Evolutionary conservation across 1,284 basidiomycete genomes (phyloP).

Genomic region (Mycosarcoma maydis): DNA sequence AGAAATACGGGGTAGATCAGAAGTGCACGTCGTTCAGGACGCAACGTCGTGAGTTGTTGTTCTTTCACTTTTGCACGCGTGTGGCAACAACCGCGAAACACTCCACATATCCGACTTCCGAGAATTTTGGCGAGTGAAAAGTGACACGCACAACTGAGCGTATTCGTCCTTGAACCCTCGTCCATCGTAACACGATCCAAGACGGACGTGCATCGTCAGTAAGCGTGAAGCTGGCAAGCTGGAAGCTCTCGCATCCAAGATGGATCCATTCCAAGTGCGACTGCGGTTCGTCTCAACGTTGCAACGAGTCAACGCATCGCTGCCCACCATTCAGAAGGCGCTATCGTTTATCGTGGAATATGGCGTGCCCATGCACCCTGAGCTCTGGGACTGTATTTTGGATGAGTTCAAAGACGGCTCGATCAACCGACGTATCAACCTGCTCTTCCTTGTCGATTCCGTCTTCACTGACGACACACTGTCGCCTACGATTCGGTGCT

Average conservation of each 20-base stretch:
- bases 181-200: no score
- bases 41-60: no score
- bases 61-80: background rate
- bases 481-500: constrained; percentile 17
- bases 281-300: constrained; percentile 63
- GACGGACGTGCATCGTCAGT: no score
- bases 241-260: background rate
- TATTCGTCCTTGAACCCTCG: background rate
- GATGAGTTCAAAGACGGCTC: constrained; percentile 85
- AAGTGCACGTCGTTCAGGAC: no score
- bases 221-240: no score
- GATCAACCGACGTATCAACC: constrained; percentile 89
- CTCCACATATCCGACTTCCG: constrained; percentile 38
- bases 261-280: constrained; percentile 63
- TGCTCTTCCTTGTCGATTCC: constrained; percentile 88
- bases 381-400: constrained; percentile 91
- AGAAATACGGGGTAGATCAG: no score
- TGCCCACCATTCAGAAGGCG: constrained; percentile 88
- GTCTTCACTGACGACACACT: constrained; percentile 68
- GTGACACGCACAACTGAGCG: background rate
- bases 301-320: constrained; percentile 69
- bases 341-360: constrained; percentile 86
- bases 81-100: background rate
- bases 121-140: background rate
- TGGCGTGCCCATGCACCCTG: constrained; percentile 79